A percentile compares a stretch with the other conserved stretches of the same genome.
These are phyloP conservation scores for Schizonepeta tenuifolia DNA, from an alignment of 257 asterid genomes.

Conservation along the genomic window DNA sequence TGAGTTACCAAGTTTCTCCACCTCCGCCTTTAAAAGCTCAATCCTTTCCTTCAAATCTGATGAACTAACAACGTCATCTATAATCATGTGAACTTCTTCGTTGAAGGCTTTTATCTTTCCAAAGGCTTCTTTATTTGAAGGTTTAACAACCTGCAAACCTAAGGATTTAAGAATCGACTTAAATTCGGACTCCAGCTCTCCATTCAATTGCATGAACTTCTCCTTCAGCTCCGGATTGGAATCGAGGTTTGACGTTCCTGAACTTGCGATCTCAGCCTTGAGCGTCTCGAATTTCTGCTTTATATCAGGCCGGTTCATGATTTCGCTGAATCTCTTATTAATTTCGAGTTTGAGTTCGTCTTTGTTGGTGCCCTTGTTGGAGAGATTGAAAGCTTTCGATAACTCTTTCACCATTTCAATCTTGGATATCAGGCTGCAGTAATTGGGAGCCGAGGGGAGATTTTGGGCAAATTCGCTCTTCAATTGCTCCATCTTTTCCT, in stretches of 20 bases:
- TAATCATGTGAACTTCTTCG: constrained; percentile 48
- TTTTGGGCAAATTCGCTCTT: constrained; percentile 54
- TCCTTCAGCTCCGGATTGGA: constrained; percentile 58
- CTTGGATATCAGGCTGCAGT: constrained; percentile 57
- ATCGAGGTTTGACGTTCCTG: constrained; percentile 50
- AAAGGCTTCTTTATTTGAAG: constrained; percentile 42
- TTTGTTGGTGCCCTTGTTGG: constrained; percentile 42
- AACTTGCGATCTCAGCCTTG: constrained; percentile 56
- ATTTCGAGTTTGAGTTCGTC: constrained; percentile 54
- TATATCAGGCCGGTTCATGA: constrained; percentile 53
- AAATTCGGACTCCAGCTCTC: constrained; percentile 59
- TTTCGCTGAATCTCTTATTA: constrained; percentile 55
- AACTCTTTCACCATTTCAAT: constrained; percentile 63
- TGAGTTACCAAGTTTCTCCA: constrained; percentile 55
- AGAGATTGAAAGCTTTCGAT: constrained; percentile 43
- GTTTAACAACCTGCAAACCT: constrained; percentile 47
- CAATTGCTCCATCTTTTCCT: constrained; percentile 66
- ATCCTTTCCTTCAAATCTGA: constrained; percentile 68
- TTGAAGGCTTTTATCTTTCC: constrained; percentile 49
- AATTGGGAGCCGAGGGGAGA: constrained; percentile 70
- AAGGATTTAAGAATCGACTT: constrained; percentile 48
- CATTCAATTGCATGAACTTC: constrained; percentile 53
- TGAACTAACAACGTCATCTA: constrained; percentile 55
- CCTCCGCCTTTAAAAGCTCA: constrained; percentile 62
- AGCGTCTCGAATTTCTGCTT: constrained; percentile 59